A percentile compares a stretch with the other conserved stretches of the same genome.
Evolutionary conservation across 2,329 filamentous ascomycete species (phyloP).

Genomic region (Cryphonectria nitschkei): DNA sequence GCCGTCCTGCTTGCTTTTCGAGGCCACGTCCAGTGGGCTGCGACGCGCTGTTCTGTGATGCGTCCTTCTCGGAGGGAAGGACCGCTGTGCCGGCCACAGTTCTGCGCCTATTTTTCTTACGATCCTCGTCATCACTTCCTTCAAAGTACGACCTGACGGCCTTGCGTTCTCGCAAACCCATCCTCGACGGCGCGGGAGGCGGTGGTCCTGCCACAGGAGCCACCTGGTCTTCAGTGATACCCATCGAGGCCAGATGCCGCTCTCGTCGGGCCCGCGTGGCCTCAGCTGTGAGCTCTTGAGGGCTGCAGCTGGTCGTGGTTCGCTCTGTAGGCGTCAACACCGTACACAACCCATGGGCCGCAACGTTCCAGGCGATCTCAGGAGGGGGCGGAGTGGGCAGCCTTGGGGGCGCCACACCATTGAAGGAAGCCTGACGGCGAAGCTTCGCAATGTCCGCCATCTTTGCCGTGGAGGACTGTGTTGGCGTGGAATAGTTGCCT

Average conservation of each 20-base stretch:
- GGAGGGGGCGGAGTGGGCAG: conserved; percentile 71
- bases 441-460: conserved; percentile 70
- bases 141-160: conserved; percentile 57
- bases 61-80: conserved; percentile 48
- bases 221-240: conserved; percentile 34
- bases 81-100: conserved; percentile 62
- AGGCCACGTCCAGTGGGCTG: conserved; percentile 35
- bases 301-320: conserved; percentile 74
- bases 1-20: conserved; percentile 45
- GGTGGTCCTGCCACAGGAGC: conserved; percentile 35
- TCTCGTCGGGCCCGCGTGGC: conserved; percentile 67
- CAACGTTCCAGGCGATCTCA: conserved; percentile 82
- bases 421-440: conserved; percentile 64
- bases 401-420: conserved; percentile 47
- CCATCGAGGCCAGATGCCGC: conserved; percentile 57
- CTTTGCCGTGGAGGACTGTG: conserved; percentile 84
- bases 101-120: conserved; percentile 57
- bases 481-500: conserved; percentile 84
- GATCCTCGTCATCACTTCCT: conserved; percentile 50
- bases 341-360: conserved; percentile 81
- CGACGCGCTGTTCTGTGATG: conserved; percentile 40
- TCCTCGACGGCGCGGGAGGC: conserved; percentile 55
- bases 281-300: conserved; percentile 78
- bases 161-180: conserved; percentile 76
- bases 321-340: conserved; percentile 77